Percentiles rank a stretch among this genome's conserved stretches.
These are phyloP conservation scores for Claviceps sp. DNA, from an alignment of 2,329 filamentous ascomycete genomes.

Conservation along the genomic window DNA sequence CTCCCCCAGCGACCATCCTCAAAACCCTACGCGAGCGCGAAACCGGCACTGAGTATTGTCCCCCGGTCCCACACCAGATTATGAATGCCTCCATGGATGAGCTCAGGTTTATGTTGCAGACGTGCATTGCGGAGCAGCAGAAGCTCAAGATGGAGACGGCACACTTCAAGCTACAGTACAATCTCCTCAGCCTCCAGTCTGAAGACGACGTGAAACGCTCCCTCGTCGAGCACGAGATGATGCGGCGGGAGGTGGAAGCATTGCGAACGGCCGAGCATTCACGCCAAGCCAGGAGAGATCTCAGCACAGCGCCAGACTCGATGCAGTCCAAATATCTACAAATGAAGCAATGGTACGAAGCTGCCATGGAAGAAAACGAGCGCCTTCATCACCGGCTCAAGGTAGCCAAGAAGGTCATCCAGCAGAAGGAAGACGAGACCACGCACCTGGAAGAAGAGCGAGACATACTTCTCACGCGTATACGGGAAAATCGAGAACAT, in stretches of 20 bases:
- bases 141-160: conserved; percentile 68
- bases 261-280: conserved; percentile 61
- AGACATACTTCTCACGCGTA: conserved; percentile 63
- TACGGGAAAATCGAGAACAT: conserved; percentile 81
- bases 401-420: conserved; percentile 64
- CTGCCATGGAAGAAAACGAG: conserved; percentile 52
- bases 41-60: conserved; percentile 26
- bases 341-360: conserved; percentile 52
- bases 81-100: conserved; percentile 40
- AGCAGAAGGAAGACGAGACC: conserved; percentile 63
- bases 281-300: conserved; percentile 43
- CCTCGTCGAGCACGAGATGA: conserved; percentile 83
- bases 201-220: conserved; percentile 76
- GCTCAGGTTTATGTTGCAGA: conserved; percentile 42
- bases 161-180: conserved; percentile 84
- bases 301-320: conserved; percentile 37
- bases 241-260: conserved; percentile 75
- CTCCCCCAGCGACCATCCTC: conserved; percentile 37
- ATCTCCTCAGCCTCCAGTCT: conserved; percentile 70
- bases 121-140: conserved; percentile 40
- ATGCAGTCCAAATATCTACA: conserved; percentile 44
- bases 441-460: conserved; percentile 61
- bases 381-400: conserved; percentile 51
- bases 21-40: conserved; percentile 20
- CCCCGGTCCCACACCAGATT: conserved; percentile 36